Percentiles rank a stretch among this genome's conserved stretches.
phyloP scores from a whole-genome alignment of 2,329 filamentous ascomycete species.

The Didymosphaeria variabile region DNA sequence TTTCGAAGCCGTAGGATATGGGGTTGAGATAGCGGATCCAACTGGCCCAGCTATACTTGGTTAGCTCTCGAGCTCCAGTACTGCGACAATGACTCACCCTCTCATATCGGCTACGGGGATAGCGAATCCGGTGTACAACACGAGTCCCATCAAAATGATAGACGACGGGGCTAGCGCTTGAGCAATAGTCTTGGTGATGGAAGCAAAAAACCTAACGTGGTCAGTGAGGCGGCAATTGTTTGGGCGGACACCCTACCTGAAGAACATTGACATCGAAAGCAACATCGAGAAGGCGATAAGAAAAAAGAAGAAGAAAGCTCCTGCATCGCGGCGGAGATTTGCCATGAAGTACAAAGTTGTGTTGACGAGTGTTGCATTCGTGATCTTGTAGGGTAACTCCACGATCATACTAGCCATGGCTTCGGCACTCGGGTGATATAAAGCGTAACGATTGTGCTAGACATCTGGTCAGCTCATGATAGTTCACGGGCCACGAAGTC shows the following conservation, averaged over 20 bases:
- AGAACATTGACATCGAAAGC: conserved; percentile 84
- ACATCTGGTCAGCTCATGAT: not conserved
- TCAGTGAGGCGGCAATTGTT: not conserved
- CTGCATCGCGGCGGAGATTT: conserved; percentile 76
- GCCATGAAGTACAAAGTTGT: conserved; percentile 86
- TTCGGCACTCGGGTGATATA: conserved; percentile 92
- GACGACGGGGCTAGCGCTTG: conserved; percentile 66
- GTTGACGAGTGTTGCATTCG: conserved; percentile 79
- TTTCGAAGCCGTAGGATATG: conserved; percentile 81
- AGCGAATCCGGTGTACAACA: conserved; percentile 74
- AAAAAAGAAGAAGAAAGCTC: conserved; percentile 85
- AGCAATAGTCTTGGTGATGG: conserved; percentile 72
- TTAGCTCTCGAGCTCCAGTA: not conserved
- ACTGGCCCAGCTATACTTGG: conserved; percentile 68
- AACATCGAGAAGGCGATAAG: conserved; percentile 78
- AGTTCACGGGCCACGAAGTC: not conserved
- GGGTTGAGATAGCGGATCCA: conserved; percentile 88
- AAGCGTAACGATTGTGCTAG: conserved; percentile 77
- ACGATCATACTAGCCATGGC: conserved; percentile 84
- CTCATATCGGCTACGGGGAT: conserved; percentile 71
- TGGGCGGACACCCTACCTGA: conserved; percentile 64
- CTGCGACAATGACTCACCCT: conserved; percentile 30
- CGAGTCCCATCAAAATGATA: conserved; percentile 69
- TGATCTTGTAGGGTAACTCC: conserved; percentile 83
- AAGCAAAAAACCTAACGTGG: conserved; percentile 63